phyloP scores from a whole-genome alignment of 2,329 filamentous ascomycete species.

The Aspergillus transmontanensis region DNA sequence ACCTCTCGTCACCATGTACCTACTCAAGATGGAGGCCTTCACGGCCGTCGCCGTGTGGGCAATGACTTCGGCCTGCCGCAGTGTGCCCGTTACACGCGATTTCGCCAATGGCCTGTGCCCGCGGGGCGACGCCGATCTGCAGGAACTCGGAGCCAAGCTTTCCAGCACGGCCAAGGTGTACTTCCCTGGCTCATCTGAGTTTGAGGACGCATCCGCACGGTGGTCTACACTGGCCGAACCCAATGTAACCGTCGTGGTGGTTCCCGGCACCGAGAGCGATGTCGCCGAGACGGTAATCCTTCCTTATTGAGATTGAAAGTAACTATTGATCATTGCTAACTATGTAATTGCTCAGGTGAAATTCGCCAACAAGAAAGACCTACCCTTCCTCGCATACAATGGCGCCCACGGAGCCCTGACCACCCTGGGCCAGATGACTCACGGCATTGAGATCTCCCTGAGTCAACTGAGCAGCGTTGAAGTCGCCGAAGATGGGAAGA shows the following conservation, averaged over 20 bases:
- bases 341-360: conserved; percentile 40
- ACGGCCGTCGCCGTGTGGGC: conserved; percentile 31
- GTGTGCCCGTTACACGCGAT: not conserved
- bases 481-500: conserved; percentile 47
- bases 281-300: conserved; percentile 50
- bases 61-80: conserved; percentile 11
- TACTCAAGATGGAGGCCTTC: conserved; percentile 18
- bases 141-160: conserved; percentile 24
- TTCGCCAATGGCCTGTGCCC: not conserved
- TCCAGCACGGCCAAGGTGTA: conserved; percentile 48
- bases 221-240: conserved; percentile 53
- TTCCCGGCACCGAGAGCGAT: conserved; percentile 52
- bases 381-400: conserved; percentile 58
- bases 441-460: conserved; percentile 56
- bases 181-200: conserved; percentile 45
- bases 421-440: conserved; percentile 51
- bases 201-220: conserved; percentile 41
- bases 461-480: conserved; percentile 44
- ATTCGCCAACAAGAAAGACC: conserved; percentile 50
- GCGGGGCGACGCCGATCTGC: conserved; percentile 17
- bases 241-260: conserved; percentile 49
- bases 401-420: conserved; percentile 56
- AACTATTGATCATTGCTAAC: not conserved
- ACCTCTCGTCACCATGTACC: conserved; percentile 3
- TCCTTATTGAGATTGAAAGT: not conserved